Evolutionary conservation across 805 yeast genomes (phyloP).

Genomic region (Candida pseudofarinosa): DNA sequence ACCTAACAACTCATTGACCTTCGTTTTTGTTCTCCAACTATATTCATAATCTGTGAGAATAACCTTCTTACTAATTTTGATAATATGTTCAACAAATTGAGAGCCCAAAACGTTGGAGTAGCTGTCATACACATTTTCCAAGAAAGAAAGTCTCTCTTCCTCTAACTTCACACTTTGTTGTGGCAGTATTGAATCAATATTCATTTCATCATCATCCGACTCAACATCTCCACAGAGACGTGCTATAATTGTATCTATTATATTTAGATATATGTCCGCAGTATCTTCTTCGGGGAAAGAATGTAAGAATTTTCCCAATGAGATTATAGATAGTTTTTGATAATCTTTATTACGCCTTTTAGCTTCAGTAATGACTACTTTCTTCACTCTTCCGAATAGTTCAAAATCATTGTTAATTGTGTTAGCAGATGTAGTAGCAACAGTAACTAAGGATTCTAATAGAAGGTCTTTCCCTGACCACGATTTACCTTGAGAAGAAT

Average conservation of each 20-base stretch:
- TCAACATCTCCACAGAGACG: constrained; percentile 35
- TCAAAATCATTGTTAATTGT: constrained; percentile 26
- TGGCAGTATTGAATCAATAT: constrained; percentile 28
- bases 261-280: constrained; percentile 33
- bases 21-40: constrained; percentile 62
- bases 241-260: constrained; percentile 29
- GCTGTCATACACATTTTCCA: constrained; percentile 33
- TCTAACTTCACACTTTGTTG: constrained; percentile 45
- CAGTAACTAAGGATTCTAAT: constrained; percentile 62
- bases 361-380: constrained; percentile 54
- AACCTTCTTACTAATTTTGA: constrained; percentile 17
- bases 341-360: constrained; percentile 64
- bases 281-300: constrained; percentile 29
- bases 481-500: constrained; percentile 69
- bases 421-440: constrained; percentile 44
- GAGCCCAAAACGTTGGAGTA: constrained; percentile 10
- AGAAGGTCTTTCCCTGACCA: constrained; percentile 87
- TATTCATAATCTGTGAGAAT: constrained; percentile 25
- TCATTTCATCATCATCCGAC: constrained; percentile 32
- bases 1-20: constrained; percentile 39
- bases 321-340: constrained; percentile 50
- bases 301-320: constrained; percentile 49
- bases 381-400: constrained; percentile 34
- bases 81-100: constrained; percentile 22
- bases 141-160: constrained; percentile 38